Conservation (phyloP, 2,329 filamentous ascomycete genomes). For the Reticulascus tulasneorum region DNA sequence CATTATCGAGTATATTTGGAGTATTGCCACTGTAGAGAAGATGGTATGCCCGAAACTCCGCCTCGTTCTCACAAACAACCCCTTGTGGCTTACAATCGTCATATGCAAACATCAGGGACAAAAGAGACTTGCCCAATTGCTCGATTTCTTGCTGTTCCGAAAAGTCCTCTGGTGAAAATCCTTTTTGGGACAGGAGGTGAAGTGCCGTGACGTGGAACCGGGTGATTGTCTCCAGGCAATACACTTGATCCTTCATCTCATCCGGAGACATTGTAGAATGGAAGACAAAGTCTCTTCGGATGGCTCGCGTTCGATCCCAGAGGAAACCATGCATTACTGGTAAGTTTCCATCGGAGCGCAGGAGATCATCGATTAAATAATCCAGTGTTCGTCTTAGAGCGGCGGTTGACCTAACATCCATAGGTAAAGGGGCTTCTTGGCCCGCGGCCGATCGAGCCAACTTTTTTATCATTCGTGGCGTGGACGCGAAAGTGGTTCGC, state of each 20-base stretch:
- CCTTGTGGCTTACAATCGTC: constrained; percentile 59
- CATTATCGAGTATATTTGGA: constrained; percentile 48
- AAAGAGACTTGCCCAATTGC: constrained; percentile 60
- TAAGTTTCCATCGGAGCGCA: constrained; percentile 52
- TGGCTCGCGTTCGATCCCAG: constrained; percentile 65
- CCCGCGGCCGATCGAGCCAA: constrained; percentile 65
- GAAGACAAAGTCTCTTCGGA: constrained; percentile 65
- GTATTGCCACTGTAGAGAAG: constrained; percentile 59
- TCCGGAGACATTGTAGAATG: constrained; percentile 56
- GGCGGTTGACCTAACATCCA: constrained; percentile 60
- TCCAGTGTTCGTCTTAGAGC: constrained; percentile 57
- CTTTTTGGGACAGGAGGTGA: constrained; percentile 57
- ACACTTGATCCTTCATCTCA: constrained; percentile 56
- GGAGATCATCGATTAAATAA: constrained; percentile 58
- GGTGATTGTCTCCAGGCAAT: constrained; percentile 62
- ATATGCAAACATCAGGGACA: constrained; percentile 63
- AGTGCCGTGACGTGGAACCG: constrained; percentile 64
- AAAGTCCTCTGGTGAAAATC: constrained; percentile 55
- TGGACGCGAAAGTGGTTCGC: constrained; percentile 40
- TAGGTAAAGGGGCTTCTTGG: constrained; percentile 62
- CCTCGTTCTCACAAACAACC: constrained; percentile 57
- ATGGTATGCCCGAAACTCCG: constrained; percentile 64
- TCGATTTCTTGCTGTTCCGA: constrained; percentile 65
- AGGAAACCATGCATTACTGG: constrained; percentile 57
- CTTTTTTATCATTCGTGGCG: constrained; percentile 60